phyloP scores from a whole-genome alignment of 1,139 yeast species.

The Lodderomyces margitis region DNA sequence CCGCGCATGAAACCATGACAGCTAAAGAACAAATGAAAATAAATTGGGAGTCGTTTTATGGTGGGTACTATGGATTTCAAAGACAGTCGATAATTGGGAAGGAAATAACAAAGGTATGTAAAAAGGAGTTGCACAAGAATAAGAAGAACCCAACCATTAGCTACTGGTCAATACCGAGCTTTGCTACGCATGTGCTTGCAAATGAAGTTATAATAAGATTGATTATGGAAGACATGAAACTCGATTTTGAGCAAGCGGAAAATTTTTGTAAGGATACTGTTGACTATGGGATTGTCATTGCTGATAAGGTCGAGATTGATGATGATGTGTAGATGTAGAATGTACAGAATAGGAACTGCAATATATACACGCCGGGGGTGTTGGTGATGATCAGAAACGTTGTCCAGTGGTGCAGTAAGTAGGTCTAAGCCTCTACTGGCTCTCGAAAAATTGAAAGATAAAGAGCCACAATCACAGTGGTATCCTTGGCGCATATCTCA shows the following conservation, averaged over 20 bases:
- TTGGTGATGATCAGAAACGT: too few relatives aligned
- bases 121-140: slow-evolving; percentile 21
- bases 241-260: slow-evolving; percentile 42
- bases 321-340: slow-evolving; percentile 25
- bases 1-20: slow-evolving; percentile 45
- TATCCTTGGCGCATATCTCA: too few relatives aligned
- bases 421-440: too few relatives aligned
- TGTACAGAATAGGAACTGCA: too few relatives aligned
- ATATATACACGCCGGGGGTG: too few relatives aligned
- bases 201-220: slow-evolving; percentile 59
- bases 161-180: slow-evolving; percentile 62
- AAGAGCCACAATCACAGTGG: too few relatives aligned
- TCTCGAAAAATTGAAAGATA: too few relatives aligned
- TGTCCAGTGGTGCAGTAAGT: too few relatives aligned
- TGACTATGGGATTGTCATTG: slow-evolving; percentile 55
- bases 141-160: slow-evolving; percentile 42
- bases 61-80: slow-evolving; percentile 63
- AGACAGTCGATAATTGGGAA: slow-evolving; percentile 53
- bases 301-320: slow-evolving; percentile 35
- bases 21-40: slow-evolving; percentile 46
- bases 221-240: slow-evolving; percentile 45
- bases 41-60: slow-evolving; percentile 46
- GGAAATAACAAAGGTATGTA: slow-evolving; percentile 23
- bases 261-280: slow-evolving; percentile 43
- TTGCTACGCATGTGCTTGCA: slow-evolving; percentile 57